A percentile compares a stretch with the other conserved stretches of the same genome.
phyloP scores from a whole-genome alignment of 257 asterid genomes.

The Apocynum venetum region DNA sequence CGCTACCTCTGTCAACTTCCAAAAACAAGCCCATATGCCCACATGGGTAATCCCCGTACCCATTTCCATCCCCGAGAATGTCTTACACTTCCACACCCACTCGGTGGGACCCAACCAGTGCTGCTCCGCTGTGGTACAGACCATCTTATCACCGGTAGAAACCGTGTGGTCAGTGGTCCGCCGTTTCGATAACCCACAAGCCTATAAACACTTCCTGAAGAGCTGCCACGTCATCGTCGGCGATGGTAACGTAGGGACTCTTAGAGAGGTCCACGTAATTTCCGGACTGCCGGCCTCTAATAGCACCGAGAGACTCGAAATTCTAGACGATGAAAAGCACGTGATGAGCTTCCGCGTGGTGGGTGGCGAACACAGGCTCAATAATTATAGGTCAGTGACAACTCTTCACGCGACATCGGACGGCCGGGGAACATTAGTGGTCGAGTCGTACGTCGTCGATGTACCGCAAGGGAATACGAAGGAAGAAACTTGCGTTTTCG shows the following conservation, averaged over 20 bases:
- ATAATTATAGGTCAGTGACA: constrained; percentile 65
- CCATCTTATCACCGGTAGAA: constrained; percentile 46
- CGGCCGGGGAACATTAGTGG: constrained; percentile 53
- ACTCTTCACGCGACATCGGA: constrained; percentile 45
- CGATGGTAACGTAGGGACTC: constrained; percentile 63
- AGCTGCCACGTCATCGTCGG: constrained; percentile 68
- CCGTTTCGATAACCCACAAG: constrained; percentile 80
- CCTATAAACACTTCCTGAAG: constrained; percentile 68
- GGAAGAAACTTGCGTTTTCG: constrained; percentile 75
- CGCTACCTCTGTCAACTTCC: constrained; percentile 16
- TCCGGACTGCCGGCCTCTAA: constrained; percentile 76
- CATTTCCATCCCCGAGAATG: constrained; percentile 37
- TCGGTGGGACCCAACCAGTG: constrained; percentile 53
- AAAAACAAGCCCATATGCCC: constrained; percentile 27
- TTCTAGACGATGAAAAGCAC: constrained; percentile 68
- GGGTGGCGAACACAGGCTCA: constrained; percentile 75
- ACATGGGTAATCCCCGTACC: constrained; percentile 38
- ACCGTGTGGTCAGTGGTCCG: constrained; percentile 78
- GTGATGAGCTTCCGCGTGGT: constrained; percentile 76
- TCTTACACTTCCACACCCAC: constrained; percentile 62
- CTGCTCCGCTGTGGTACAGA: constrained; percentile 62
- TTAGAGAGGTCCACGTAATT: constrained; percentile 70
- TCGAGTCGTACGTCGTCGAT: constrained; percentile 82
- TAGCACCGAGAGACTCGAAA: constrained; percentile 74
- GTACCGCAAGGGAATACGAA: constrained; percentile 66